A percentile compares a stretch with the other conserved stretches of the same genome.
These are phyloP conservation scores for Xylariaceae sp. DNA, from an alignment of 2,329 filamentous ascomycete species.

Conservation along the genomic window DNA sequence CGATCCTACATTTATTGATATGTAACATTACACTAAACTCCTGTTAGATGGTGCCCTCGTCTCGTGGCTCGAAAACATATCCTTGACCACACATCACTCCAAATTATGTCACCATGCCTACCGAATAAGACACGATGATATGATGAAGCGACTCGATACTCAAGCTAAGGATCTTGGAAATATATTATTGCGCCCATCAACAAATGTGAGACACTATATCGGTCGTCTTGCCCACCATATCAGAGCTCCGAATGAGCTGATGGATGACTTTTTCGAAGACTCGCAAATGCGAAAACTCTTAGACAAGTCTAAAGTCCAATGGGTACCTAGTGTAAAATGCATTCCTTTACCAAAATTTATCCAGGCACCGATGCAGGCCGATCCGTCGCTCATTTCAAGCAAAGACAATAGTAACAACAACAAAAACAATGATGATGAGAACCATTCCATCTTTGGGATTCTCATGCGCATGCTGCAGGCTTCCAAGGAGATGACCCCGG, in stretches of 20 bases:
- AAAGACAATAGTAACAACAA: not conserved
- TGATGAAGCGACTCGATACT: constrained; percentile 10
- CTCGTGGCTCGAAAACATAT: no score
- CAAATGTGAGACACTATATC: constrained; percentile 36
- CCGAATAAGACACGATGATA: constrained; percentile 9
- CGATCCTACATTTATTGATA: no score
- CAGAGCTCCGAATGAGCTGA: constrained; percentile 35
- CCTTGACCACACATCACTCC: not conserved
- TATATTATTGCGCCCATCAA: not conserved
- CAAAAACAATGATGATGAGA: not conserved
- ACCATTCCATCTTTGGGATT: constrained; percentile 16
- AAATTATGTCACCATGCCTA: constrained; percentile 18
- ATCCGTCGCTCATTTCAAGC: constrained; percentile 13
- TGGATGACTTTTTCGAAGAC: constrained; percentile 32
- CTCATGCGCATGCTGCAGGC: constrained; percentile 18
- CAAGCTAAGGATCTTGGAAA: not conserved
- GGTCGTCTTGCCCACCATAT: constrained; percentile 43
- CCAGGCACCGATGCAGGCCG: not conserved
- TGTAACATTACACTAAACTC: no score
- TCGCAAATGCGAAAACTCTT: constrained; percentile 31
- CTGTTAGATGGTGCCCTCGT: no score
- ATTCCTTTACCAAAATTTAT: not conserved
- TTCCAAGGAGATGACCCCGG: constrained; percentile 13
- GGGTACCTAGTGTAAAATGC: not conserved
- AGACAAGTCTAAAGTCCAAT: constrained; percentile 24